A percentile compares a stretch with the other conserved stretches of the same genome.
These are phyloP conservation scores for Pythium vanterpoolii DNA, from an alignment of 352 stramenopile species.

Conservation along the genomic window DNA sequence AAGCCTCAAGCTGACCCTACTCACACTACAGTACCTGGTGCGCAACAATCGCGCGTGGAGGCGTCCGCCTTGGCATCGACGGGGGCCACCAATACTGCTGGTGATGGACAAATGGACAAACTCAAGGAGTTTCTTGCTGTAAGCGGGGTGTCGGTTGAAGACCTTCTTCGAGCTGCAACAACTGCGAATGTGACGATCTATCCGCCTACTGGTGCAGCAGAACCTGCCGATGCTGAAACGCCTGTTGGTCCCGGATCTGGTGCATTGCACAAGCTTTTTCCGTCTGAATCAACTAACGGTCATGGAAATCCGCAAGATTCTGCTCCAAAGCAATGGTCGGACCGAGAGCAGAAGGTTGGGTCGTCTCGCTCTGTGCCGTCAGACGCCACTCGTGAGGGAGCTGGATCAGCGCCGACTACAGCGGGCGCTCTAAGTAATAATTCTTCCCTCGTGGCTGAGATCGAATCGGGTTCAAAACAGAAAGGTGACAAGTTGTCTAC, in stretches of 20 bases:
- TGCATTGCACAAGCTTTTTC: conserved; percentile 11
- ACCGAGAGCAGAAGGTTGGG: background rate
- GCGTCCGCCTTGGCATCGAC: background rate
- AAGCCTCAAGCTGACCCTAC: background rate
- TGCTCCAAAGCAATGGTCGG: conserved; percentile 1
- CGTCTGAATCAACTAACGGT: background rate
- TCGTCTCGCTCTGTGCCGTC: background rate
- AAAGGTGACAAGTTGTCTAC: background rate
- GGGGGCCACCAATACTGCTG: background rate
- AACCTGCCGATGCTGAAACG: background rate
- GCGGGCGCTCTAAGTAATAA: background rate
- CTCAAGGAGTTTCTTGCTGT: conserved; percentile 56
- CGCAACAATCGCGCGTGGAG: background rate
- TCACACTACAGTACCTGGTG: background rate
- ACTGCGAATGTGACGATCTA: conserved; percentile 39
- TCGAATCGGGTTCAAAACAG: background rate
- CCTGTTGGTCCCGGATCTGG: background rate
- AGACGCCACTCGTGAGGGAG: background rate
- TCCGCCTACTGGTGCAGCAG: background rate
- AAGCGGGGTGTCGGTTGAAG: conserved; percentile 67
- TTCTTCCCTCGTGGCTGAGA: background rate
- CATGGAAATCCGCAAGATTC: conserved; percentile 22
- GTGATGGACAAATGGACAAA: conserved; percentile 44
- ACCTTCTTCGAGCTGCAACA: conserved; percentile 62
- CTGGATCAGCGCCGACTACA: background rate